These are phyloP conservation scores for Glycyrrhiza uralensis DNA, from an alignment of 306 rosid genomes.

Conservation along the genomic window DNA sequence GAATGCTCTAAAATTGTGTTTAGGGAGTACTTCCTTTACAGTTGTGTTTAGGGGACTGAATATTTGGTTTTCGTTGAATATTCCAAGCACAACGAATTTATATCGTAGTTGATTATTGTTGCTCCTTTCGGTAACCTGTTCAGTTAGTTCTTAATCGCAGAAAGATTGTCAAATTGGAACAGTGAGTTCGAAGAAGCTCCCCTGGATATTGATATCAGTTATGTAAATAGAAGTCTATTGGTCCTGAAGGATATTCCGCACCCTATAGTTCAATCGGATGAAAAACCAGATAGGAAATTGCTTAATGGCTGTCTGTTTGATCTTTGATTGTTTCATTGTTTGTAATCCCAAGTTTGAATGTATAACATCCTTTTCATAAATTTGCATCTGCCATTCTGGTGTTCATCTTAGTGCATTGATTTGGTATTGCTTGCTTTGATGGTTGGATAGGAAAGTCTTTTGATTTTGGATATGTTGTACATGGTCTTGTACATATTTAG, in stretches of 20 bases:
- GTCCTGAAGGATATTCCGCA: neutral
- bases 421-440: neutral
- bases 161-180: constrained; percentile 10
- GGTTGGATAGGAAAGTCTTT: neutral
- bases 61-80: neutral
- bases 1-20: neutral
- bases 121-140: neutral
- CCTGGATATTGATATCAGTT: neutral
- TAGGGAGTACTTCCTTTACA: neutral
- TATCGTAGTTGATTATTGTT: neutral
- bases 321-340: neutral
- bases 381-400: neutral
- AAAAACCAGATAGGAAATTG: neutral
- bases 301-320: neutral
- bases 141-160: constrained; percentile 1
- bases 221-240: neutral
- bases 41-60: neutral
- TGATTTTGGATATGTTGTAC: neutral
- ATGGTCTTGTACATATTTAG: constrained; percentile 10
- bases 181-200: constrained; percentile 4
- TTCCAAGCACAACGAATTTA: neutral
- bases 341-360: constrained; percentile 14
- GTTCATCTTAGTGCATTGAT: neutral
- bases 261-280: neutral
- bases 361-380: neutral